Conservation (phyloP, 2,329 filamentous ascomycete species). For the Penicillium occitanis region DNA sequence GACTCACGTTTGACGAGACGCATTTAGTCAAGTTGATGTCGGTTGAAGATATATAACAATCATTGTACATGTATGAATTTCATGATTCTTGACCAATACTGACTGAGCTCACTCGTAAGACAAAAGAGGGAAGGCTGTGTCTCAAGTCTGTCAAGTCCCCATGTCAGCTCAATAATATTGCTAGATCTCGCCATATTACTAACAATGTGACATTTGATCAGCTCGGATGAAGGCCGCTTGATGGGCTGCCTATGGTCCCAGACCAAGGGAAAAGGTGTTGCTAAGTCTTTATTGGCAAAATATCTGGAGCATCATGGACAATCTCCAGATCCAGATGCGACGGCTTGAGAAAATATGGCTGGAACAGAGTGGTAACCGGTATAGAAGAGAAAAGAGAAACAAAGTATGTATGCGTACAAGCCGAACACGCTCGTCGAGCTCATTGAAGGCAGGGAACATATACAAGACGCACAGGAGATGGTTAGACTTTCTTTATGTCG, state of each 20-base stretch:
- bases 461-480: neutral
- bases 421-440: neutral
- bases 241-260: neutral
- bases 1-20: neutral
- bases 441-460: neutral
- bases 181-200: neutral
- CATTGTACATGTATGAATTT: neutral
- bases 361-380: neutral
- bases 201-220: neutral
- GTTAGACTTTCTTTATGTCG: too few species aligned
- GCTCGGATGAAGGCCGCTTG: neutral
- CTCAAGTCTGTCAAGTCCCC: neutral
- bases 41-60: neutral
- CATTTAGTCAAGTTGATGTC: neutral
- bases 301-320: neutral
- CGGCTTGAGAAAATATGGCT: neutral
- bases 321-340: neutral
- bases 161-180: neutral
- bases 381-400: too few species aligned
- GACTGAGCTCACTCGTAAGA: neutral
- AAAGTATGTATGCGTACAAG: neutral
- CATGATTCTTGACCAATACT: neutral
- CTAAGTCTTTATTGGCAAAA: neutral
- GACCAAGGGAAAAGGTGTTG: neutral
- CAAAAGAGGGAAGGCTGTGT: neutral